These are phyloP conservation scores for Neurospora crassa DNA, from an alignment of 2,329 filamentous ascomycete genomes.

Conservation along the genomic window DNA sequence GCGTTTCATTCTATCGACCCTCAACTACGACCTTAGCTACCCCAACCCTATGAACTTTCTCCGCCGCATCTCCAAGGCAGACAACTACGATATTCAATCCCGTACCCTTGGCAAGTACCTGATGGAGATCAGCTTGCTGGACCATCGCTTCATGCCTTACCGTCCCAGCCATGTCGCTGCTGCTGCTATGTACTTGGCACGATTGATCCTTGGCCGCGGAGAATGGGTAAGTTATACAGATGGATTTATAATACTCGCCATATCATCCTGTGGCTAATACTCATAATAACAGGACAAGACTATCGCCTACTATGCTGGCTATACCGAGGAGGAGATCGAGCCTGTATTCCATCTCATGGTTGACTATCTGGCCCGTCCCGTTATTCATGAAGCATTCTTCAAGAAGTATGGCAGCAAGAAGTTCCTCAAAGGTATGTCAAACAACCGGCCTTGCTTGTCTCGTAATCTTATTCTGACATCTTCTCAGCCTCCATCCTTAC, in stretches of 20 bases:
- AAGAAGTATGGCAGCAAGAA: constrained; percentile 99
- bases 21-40: constrained; percentile 96
- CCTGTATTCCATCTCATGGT: constrained; percentile 92
- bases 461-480: constrained; percentile 13
- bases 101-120: constrained; percentile 96
- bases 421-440: constrained; percentile 80
- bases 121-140: constrained; percentile 91
- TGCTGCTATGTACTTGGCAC: constrained; percentile 88
- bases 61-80: constrained; percentile 95
- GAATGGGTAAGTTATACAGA: constrained; percentile 63
- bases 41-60: constrained; percentile 99
- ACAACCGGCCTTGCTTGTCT: background rate
- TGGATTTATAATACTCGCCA: background rate
- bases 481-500: constrained; percentile 74
- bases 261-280: constrained; percentile 9
- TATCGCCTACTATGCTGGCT: constrained; percentile 83
- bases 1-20: constrained; percentile 79
- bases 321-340: constrained; percentile 84
- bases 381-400: constrained; percentile 95
- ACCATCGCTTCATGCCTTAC: constrained; percentile 87
- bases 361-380: constrained; percentile 85
- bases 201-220: constrained; percentile 81
- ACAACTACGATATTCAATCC: constrained; percentile 98
- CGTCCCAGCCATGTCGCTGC: constrained; percentile 86
- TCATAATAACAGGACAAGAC: constrained; percentile 60